phyloP scores from a whole-genome alignment of 306 rosid species.

The Lathyrus oleraceus region DNA sequence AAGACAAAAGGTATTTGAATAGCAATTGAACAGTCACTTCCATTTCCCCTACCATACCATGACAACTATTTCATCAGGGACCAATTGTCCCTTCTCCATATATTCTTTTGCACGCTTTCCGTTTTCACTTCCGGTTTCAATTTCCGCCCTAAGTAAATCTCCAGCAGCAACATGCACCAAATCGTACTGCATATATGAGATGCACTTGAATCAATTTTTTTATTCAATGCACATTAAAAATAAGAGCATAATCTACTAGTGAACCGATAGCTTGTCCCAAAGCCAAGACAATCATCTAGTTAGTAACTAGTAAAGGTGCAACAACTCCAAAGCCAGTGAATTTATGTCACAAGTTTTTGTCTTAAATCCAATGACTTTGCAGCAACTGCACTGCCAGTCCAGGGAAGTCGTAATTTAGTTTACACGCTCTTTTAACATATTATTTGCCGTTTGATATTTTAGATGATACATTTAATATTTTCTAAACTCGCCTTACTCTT shows the following conservation, averaged over 20 bases:
- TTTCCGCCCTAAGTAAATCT: constrained; percentile 89
- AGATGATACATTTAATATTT: neutral
- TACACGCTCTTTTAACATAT: neutral
- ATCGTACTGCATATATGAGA: constrained; percentile 71
- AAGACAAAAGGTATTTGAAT: constrained; percentile 3
- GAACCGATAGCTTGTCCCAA: constrained; percentile 8
- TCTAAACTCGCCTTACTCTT: neutral
- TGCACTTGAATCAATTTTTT: constrained; percentile 47
- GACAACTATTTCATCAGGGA: constrained; percentile 87
- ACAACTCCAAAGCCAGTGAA: neutral
- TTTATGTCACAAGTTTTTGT: neutral
- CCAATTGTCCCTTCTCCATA: constrained; percentile 88
- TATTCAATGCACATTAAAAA: constrained; percentile 31
- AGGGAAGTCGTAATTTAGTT: neutral
- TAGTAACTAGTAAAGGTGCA: neutral
- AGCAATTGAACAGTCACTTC: constrained; percentile 22
- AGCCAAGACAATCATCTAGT: neutral
- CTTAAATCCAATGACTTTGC: neutral
- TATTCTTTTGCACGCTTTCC: constrained; percentile 75
- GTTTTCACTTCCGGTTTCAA: constrained; percentile 74
- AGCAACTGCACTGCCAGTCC: neutral
- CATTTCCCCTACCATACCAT: constrained; percentile 49
- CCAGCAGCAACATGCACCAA: constrained; percentile 96
- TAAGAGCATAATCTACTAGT: constrained; percentile 34
- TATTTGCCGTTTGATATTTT: neutral